Evolutionary conservation across 306 rosid species (phyloP).

Genomic region (Myrica gale): DNA sequence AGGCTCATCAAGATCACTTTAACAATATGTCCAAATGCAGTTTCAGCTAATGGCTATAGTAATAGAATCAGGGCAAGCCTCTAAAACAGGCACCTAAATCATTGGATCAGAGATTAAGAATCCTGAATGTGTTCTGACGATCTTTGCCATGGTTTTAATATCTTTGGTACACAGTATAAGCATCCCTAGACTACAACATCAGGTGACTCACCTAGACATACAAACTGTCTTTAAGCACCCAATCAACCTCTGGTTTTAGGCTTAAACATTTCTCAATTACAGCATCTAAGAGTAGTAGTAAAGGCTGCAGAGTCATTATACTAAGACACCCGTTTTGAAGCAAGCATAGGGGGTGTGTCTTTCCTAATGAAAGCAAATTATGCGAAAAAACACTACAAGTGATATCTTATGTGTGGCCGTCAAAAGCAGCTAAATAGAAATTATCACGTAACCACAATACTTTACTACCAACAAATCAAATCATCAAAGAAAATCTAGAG

Average conservation of each 20-base stretch:
- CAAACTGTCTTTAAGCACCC: background rate
- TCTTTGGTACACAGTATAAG: background rate
- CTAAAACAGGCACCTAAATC: background rate
- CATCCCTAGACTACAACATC: background rate
- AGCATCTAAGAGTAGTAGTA: background rate
- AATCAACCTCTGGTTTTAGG: background rate
- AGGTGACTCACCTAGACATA: background rate
- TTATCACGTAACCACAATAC: too few species aligned
- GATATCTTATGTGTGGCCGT: background rate
- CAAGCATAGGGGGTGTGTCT: background rate
- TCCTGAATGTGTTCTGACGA: too few species aligned
- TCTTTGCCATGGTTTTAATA: too few species aligned
- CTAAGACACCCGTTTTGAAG: background rate
- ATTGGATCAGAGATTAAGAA: too few species aligned
- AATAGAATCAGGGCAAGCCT: background rate
- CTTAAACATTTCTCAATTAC: background rate
- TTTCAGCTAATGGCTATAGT: background rate
- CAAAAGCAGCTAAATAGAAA: background rate
- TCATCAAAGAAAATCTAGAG: background rate
- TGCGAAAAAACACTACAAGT: background rate
- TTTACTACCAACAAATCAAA: background rate
- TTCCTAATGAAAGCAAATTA: background rate
- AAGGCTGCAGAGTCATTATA: background rate
- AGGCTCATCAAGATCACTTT: background rate
- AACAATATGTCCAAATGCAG: background rate